Evolutionary conservation across 106 monocot genomes (phyloP), one percentile per base, ranked within the genome.

Genomic region (Phalaenopsis aphrodite): DNA sequence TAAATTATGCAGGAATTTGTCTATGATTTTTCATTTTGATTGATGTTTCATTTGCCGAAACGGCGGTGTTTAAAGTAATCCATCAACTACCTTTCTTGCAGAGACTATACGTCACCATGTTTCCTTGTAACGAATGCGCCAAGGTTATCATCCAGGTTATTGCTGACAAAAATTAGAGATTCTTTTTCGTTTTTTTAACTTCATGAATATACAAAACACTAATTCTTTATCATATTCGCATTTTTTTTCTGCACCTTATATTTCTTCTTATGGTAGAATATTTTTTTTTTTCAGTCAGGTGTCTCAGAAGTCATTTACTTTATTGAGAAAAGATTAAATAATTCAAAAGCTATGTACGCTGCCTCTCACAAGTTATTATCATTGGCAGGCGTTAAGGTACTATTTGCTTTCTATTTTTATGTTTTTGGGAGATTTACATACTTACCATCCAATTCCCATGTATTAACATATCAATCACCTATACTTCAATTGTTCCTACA

Each of bases 31-130:
- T 12, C 2, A 12, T 52, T 52, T 52, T 52, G 0, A 12, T 52
- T 30, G n/a, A 69, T 69, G 17, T 66, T 23, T 14, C 38, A 12
- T 11, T 69, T 39, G 12, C 39, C 1, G 8, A 56, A 30, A 37
- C 56, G 19, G 61, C 5, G n/a, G 61, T 39, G 15, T 14, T 69
- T 69, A 69, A 69, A 37, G 1, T 8, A 30, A 46, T 15, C 39
- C 38, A 48, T 76, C 37, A 76, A 73, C 73, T 82, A 8, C 3
- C n/a, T 41, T 67, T 56, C 55, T 77, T 86, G 84, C 91, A 96
- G 96, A 93, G 85, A 88, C 83, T 96, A 64, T 96, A 96, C 56
- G 93, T 96, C 56, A 96, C 96, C 67, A 96, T 96, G 96, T 96
- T 96, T 78, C 96, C 93, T 2, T 96, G 96, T 79, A 96, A 96